Conservation (phyloP, 2,329 filamentous ascomycete species). For the Pochonia chlamydosporia region DNA sequence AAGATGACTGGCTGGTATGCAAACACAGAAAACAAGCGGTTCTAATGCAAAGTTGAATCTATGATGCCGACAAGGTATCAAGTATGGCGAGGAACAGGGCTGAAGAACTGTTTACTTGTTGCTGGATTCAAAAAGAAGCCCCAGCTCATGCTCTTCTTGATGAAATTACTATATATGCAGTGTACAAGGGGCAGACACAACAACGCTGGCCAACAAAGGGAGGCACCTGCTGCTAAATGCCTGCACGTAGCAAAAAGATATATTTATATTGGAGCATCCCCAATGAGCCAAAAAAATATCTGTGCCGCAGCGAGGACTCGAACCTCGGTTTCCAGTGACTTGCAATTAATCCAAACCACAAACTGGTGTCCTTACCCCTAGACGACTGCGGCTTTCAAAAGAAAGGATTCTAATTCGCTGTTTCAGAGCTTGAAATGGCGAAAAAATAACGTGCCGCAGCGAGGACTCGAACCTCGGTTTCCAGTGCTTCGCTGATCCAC, state of each 20-base stretch:
- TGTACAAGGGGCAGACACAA: too few relatives aligned
- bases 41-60: too few relatives aligned
- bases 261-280: background rate
- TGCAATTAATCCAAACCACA: conserved; percentile 16
- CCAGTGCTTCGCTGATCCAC: conserved; percentile 20
- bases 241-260: background rate
- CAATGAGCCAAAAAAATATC: conserved; percentile 6
- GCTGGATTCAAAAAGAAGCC: too few relatives aligned
- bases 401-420: background rate
- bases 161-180: too few relatives aligned
- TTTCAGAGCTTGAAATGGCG: background rate
- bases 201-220: too few relatives aligned
- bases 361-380: conserved; percentile 24
- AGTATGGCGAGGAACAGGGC: too few relatives aligned
- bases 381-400: conserved; percentile 15
- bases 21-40: too few relatives aligned
- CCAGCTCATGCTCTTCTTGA: too few relatives aligned
- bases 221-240: too few relatives aligned
- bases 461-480: conserved; percentile 26
- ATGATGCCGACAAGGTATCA: too few relatives aligned
- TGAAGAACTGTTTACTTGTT: too few relatives aligned
- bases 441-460: conserved; percentile 15
- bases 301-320: conserved; percentile 21
- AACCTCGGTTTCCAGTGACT: conserved; percentile 24
- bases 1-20: too few relatives aligned